Evolutionary conservation across 179 eudicot species (phyloP), one percentile per base, ranked within the genome.

Genomic region (Silene coronaria): DNA sequence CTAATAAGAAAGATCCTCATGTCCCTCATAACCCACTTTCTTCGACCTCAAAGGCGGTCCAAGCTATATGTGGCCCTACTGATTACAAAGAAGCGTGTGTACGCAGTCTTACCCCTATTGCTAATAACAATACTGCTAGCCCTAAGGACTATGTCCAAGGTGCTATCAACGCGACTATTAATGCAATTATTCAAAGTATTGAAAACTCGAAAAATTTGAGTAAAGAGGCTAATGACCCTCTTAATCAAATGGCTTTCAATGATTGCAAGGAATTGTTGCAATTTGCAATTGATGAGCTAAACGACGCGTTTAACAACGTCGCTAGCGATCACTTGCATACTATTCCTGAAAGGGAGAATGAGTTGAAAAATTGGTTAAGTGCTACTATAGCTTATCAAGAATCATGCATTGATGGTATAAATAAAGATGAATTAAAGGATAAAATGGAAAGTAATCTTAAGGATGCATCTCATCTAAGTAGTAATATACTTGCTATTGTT

Each of bases 361-460:
- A 89, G 22, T 82, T 89, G 12, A 79, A 75, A 48, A 90, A 89
- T 76, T 88, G 93, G 92, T 8, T 92, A 2, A 89, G 87, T 65
- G 93, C 97, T 2, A 82, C 90, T 0, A 27, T 81, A 0, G 72
- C 90, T 0, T 90, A 89, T 73, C 88, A 92, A 72, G 75, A 84
- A 11, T 75, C 89, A 0, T 92, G 97, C 64, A 16, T 92, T 0
- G 93, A 89, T 59, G 91, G 86, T 0, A 30, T 89, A 22, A 62
- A 42, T 0, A 67, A 84, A 2, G 69, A 73, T 0, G 85, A 88
- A 0, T 73, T 86, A 23, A 80, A 77, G 73, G 81, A 75, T 0
- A 53, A 73, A 5, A 80, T 92, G 80, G 30, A 57, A 0, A 36
- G 64, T 0, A 78, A 65, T 19, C 83, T 92, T 2, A 55, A 58